Conservation (phyloP, 495 filamentous ascomycete genomes). For the Hypomontagnella submonticulosa region DNA sequence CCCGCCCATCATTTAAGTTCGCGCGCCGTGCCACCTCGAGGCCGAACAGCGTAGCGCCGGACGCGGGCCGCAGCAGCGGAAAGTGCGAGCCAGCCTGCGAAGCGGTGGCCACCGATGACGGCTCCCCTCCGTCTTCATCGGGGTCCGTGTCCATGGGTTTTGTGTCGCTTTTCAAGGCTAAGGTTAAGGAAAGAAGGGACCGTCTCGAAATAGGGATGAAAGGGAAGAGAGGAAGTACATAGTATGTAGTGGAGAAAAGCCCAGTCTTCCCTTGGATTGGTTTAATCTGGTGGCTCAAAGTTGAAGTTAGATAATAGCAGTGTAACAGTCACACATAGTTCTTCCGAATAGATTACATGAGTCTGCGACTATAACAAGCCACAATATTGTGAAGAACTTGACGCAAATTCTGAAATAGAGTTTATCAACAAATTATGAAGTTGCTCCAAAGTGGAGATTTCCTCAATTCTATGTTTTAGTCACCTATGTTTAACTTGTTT, state of each 20-base stretch:
- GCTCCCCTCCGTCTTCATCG: no score
- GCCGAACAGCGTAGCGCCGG: constrained; percentile 45
- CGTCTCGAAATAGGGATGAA: no score
- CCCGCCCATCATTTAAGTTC: constrained; percentile 16
- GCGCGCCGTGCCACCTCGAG: constrained; percentile 41
- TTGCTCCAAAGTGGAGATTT: constrained; percentile 29
- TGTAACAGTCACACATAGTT: no score
- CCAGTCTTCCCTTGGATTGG: background rate
- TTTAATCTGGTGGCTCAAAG: background rate
- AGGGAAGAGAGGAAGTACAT: background rate
- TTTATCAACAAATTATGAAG: constrained; percentile 14
- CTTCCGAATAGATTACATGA: no score
- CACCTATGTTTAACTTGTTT: background rate
- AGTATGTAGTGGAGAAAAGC: background rate
- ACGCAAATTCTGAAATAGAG: background rate
- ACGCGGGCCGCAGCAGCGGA: constrained; percentile 18
- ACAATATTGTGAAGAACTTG: no score
- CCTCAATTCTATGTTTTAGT: background rate
- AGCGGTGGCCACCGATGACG: background rate
- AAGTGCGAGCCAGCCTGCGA: constrained; percentile 22
- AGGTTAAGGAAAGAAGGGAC: no score
- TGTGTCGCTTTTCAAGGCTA: background rate
- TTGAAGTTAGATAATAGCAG: background rate
- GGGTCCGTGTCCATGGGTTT: constrained; percentile 10
- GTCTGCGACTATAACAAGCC: no score